A percentile compares a stretch with the other conserved stretches of the same genome.
Evolutionary conservation across 1,139 yeast species (phyloP).

Genomic region (Candida sp.): DNA sequence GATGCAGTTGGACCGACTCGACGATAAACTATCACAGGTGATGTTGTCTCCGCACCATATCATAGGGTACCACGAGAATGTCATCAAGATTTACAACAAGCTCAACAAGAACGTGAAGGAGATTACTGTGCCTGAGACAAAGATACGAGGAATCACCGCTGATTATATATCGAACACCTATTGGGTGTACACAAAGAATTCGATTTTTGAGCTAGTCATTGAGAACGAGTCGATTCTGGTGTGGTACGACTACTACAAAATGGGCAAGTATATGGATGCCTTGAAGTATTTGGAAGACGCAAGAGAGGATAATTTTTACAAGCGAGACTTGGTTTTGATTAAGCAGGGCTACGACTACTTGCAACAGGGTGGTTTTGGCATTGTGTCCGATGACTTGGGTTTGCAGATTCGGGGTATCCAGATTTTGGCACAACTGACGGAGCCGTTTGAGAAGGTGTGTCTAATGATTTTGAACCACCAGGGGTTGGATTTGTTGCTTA

Average conservation of each 20-base stretch:
- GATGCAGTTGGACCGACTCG: slow-evolving; percentile 17
- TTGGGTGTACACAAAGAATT: slow-evolving; percentile 22
- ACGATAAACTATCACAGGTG: slow-evolving; percentile 10
- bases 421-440: slow-evolving; percentile 64
- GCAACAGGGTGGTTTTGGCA: slow-evolving; percentile 47
- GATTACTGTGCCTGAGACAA: slow-evolving; percentile 28
- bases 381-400: slow-evolving; percentile 24
- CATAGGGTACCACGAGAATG: slow-evolving; percentile 19
- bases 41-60: slow-evolving; percentile 31
- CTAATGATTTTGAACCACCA: slow-evolving; percentile 57
- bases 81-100: slow-evolving; percentile 28
- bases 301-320: slow-evolving; percentile 30
- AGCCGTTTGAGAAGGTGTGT: slow-evolving; percentile 75
- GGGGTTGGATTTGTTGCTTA: slow-evolving; percentile 39
- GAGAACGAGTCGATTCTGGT: slow-evolving; percentile 73
- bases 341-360: slow-evolving; percentile 68
- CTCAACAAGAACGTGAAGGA: slow-evolving; percentile 19
- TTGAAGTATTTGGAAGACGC: slow-evolving; percentile 45
- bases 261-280: slow-evolving; percentile 73
- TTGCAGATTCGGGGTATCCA: slow-evolving; percentile 60
- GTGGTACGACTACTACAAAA: slow-evolving; percentile 73
- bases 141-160: slow-evolving; percentile 58
- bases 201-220: slow-evolving; percentile 55
- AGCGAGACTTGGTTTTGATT: slow-evolving; percentile 57
- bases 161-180: slow-evolving; percentile 51